Base-by-base conservation (phyloP, 2,329 filamentous ascomycete genomes). In the Aspergillus melleus region DNA sequence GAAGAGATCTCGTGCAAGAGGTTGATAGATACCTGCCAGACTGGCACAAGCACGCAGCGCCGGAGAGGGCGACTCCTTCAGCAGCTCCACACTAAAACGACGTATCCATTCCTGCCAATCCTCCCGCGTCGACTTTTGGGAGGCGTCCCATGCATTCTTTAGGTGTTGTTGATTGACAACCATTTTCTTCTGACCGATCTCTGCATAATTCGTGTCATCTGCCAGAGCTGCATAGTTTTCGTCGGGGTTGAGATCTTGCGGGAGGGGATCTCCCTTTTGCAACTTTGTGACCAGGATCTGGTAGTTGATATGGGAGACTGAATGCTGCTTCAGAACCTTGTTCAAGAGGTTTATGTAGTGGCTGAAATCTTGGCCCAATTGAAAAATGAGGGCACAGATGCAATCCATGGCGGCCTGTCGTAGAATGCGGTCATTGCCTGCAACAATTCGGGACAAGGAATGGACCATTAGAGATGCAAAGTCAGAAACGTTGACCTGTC, bases 41-140 rank as follows among this genome's bases (percentile, higher is more conserved):
- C 90, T 91, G 44, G 94, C 95, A 73, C 96, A 99, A 49, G 95
- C 95, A 64, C 95, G 86, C 1, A 99, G 83, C 9, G 96, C 94
- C 70, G 97, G 95, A 65, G 97, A 96, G 3, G 95, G 96, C 1
- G 93, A 98, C 73, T 99, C 96, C 62, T 93, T 91, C 49, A 99
- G 83, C 8, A 99, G 83, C 58, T 96, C 96, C 36, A 96, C 94
- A 72, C 94, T 98, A 78, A 99, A 96, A 29, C 94, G 86, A 62
- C 96, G 88, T 77, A 99, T 92, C 95, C 95, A 99, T 75, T 99
- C 95, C 70, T 96, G 91, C 95, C 95, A 99, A 77, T 99, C 95
- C 73, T 99, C 95, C 69, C 93, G 92, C 10, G 95, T 99, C 0
- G 94, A 97, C 72, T 97, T 97, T 61, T 96, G 92, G 60, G 90